Conservation (phyloP, 768 basidiomycete species). For the Chalciporus sphaerocephalus region DNA sequence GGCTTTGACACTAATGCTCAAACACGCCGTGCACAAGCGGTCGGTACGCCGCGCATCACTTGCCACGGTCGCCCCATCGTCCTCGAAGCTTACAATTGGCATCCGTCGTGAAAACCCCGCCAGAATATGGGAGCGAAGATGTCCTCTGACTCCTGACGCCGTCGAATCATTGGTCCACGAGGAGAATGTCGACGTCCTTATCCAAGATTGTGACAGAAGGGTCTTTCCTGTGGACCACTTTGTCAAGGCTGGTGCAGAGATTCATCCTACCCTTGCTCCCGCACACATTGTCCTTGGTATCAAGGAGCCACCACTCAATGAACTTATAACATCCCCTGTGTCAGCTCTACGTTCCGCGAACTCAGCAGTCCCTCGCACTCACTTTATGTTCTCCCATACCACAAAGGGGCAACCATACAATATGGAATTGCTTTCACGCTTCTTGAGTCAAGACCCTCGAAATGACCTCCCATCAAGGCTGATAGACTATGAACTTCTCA, state of each 20-base stretch:
- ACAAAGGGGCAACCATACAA: constrained; percentile 86
- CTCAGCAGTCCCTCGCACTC: constrained; percentile 49
- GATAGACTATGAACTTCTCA: constrained; percentile 85
- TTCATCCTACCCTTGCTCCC: constrained; percentile 51
- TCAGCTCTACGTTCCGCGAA: constrained; percentile 19
- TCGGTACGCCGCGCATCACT: constrained; percentile 22
- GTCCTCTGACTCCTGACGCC: constrained; percentile 74
- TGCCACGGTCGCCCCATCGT: constrained; percentile 14
- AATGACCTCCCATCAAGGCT: constrained; percentile 42
- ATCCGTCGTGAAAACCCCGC: constrained; percentile 73
- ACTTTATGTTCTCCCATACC: constrained; percentile 92
- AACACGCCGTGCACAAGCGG: constrained; percentile 11
- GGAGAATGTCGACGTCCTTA: constrained; percentile 59
- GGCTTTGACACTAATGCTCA: constrained; percentile 16
- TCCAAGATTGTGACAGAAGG: constrained; percentile 72
- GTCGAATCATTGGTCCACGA: constrained; percentile 56
- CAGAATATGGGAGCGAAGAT: constrained; percentile 84
- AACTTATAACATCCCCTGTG: constrained; percentile 49
- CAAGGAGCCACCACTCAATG: constrained; percentile 75
- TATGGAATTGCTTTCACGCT: constrained; percentile 67
- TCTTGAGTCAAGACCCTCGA: constrained; percentile 37
- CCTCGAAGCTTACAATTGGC: constrained; percentile 43
- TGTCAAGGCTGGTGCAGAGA: constrained; percentile 66
- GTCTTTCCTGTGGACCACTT: constrained; percentile 67
- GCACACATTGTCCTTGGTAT: constrained; percentile 83